Percentiles rank a stretch among this genome's conserved stretches.
phyloP scores from a whole-genome alignment of 495 filamentous ascomycete genomes.

The Talaromyces proteolyticus region DNA sequence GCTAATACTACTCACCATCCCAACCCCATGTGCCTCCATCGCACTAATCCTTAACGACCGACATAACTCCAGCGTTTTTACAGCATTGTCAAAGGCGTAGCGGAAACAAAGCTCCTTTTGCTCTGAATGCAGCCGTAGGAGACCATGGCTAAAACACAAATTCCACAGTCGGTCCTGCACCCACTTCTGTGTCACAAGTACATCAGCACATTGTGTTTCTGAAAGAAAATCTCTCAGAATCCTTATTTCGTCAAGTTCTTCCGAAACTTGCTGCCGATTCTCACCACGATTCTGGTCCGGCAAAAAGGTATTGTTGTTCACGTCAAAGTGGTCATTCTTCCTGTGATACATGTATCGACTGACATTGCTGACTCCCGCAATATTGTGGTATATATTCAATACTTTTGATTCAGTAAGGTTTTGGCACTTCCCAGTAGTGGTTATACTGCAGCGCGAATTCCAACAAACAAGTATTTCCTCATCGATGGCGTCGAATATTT shows the following conservation, averaged over 20 bases:
- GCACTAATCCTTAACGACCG: constrained; percentile 53
- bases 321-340: constrained; percentile 63
- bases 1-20: constrained; percentile 47
- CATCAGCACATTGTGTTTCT: constrained; percentile 64
- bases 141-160: constrained; percentile 49
- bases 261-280: background rate
- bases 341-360: constrained; percentile 37
- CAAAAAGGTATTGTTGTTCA: constrained; percentile 28
- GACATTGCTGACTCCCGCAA: constrained; percentile 21
- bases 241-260: constrained; percentile 32
- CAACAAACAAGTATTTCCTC: constrained; percentile 38
- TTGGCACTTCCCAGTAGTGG: constrained; percentile 23
- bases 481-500: constrained; percentile 36
- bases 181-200: constrained; percentile 74
- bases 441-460: constrained; percentile 30
- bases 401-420: constrained; percentile 29
- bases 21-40: constrained; percentile 70
- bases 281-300: constrained; percentile 6
- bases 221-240: constrained; percentile 53
- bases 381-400: constrained; percentile 28
- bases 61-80: constrained; percentile 59
- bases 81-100: constrained; percentile 65
- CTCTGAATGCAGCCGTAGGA: constrained; percentile 45
- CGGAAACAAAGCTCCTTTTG: constrained; percentile 55
- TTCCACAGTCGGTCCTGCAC: constrained; percentile 80